phyloP scores from a whole-genome alignment of 768 basidiomycete species.

The Suillus lakei region DNA sequence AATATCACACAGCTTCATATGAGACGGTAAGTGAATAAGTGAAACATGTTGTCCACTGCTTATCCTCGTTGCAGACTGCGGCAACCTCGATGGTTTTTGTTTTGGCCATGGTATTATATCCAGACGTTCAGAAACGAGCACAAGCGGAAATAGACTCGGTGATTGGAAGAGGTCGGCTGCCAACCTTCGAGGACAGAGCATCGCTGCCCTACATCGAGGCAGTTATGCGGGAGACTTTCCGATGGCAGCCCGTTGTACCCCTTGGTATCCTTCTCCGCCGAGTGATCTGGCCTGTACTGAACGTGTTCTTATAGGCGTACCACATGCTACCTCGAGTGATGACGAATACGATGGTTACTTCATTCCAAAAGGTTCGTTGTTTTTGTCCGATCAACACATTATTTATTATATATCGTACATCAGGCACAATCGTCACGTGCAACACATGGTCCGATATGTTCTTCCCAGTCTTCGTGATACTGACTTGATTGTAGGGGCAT shows the following conservation, averaged over 20 bases:
- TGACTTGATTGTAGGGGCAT: conserved; percentile 14
- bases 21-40: conserved; percentile 13
- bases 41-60: not conserved
- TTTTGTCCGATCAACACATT: too few relatives aligned
- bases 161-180: conserved; percentile 22
- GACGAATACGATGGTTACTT: conserved; percentile 22
- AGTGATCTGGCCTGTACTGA: not conserved
- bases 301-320: conserved; percentile 6
- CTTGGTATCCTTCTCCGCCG: conserved; percentile 9
- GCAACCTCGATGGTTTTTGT: conserved; percentile 14
- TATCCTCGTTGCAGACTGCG: conserved; percentile 13
- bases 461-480: not conserved
- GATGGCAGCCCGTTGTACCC: conserved; percentile 21
- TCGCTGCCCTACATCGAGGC: conserved; percentile 20
- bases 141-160: conserved; percentile 28
- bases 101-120: conserved; percentile 24
- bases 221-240: conserved; percentile 20
- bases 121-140: conserved; percentile 17
- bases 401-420: not conserved
- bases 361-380: conserved; percentile 20
- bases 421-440: conserved; percentile 12
- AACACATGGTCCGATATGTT: conserved; percentile 16
- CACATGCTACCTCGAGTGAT: conserved; percentile 14
- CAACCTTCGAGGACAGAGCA: conserved; percentile 14
- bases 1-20: conserved; percentile 6